Evolutionary conservation across 345 rosid species (phyloP).

Genomic region (Dovyalis caffra): DNA sequence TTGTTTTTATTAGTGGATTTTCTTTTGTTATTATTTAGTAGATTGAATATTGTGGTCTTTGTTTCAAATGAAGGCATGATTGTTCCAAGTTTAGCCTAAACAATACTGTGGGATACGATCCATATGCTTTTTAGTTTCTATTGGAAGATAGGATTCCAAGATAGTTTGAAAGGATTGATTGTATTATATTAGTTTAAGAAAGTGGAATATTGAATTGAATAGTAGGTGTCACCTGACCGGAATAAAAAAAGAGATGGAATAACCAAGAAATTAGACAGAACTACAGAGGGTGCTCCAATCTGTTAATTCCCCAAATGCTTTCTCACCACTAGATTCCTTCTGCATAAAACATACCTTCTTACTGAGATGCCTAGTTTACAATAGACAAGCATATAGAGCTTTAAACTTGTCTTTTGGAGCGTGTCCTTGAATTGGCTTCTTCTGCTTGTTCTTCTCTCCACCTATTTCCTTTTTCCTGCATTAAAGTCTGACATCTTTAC

Average conservation of each 20-base stretch:
- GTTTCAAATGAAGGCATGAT: slow-evolving; percentile 14
- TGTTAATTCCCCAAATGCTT: neutral
- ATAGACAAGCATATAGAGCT: neutral
- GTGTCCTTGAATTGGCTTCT: neutral
- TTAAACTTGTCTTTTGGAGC: neutral
- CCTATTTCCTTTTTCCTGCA: neutral
- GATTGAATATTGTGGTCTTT: neutral
- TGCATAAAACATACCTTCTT: neutral
- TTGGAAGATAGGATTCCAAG: neutral
- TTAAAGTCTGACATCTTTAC: neutral
- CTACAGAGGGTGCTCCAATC: neutral
- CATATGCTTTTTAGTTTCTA: neutral
- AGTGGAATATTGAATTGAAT: neutral
- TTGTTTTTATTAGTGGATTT: too few species aligned
- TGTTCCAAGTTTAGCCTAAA: neutral
- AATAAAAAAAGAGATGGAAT: neutral
- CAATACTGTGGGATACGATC: neutral
- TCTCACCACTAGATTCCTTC: neutral
- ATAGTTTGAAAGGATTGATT: neutral
- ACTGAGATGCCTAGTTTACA: neutral
- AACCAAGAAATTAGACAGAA: neutral
- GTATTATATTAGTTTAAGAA: neutral
- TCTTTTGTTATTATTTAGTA: neutral
- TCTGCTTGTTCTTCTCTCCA: neutral
- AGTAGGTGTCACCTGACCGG: neutral